Percentiles rank a stretch among this genome's conserved stretches.
Evolutionary conservation across 257 asterid species (phyloP).

Genomic region (Scutellaria baicalensis): DNA sequence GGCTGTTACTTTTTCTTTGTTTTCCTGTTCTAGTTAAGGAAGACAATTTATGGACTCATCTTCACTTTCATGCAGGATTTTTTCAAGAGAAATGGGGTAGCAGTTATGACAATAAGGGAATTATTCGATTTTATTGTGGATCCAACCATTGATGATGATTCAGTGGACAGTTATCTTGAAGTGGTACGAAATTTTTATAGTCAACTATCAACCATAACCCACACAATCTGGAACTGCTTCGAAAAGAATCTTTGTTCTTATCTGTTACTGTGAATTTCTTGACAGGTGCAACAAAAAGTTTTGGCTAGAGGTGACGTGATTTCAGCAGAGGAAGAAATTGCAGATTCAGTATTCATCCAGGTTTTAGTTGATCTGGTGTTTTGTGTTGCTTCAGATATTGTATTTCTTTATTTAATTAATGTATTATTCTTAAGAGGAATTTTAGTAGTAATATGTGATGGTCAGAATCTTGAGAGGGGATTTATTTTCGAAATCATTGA

Average conservation of each 20-base stretch:
- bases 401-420: not conserved
- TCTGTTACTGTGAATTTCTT: not conserved
- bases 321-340: conserved; percentile 87
- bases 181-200: conserved; percentile 35
- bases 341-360: conserved; percentile 85
- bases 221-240: not conserved
- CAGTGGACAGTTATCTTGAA: conserved; percentile 81
- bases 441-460: no score
- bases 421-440: no score
- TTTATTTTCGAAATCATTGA: not conserved
- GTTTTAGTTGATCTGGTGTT: conserved; percentile 18
- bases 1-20: not conserved
- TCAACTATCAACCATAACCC: not conserved
- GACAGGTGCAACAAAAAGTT: conserved; percentile 68
- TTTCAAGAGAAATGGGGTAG: conserved; percentile 82
- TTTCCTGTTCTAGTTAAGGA: not conserved
- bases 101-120: conserved; percentile 86
- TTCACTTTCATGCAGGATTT: conserved; percentile 59
- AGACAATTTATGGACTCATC: not conserved
- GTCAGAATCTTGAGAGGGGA: not conserved
- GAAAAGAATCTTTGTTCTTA: not conserved
- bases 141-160: conserved; percentile 69
- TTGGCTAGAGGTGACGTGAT: conserved; percentile 77
- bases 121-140: conserved; percentile 88
- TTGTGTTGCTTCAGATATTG: not conserved